Evolutionary conservation across 371 early-diverging fungal genomes (phyloP), one percentile per base, ranked within the genome.

Genomic region (Syncephalis fuscata): DNA sequence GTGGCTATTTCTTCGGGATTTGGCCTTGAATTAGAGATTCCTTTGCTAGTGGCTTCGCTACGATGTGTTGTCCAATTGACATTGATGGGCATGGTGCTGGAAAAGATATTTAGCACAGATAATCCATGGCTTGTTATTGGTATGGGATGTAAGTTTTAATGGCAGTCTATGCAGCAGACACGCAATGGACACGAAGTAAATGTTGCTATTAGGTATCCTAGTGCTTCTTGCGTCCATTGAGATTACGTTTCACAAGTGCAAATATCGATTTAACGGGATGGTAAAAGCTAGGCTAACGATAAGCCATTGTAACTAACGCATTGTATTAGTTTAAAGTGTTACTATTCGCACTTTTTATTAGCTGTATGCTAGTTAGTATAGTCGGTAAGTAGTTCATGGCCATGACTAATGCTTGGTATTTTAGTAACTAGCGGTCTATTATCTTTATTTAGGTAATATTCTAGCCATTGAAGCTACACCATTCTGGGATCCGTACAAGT

Each of bases 401-500:
- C 9, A 16, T 25, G 9, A 37, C 38, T 37, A 9, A 9, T n/a
- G 9, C 38, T 9, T 10, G 38, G n/a, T 9, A 2, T 21, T 3
- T 22, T n/a, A 21, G 16, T 38, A 25, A 49, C n/a, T n/a, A n/a
- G n/a, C n/a, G n/a, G 26, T 24, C 14, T 27, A 17, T 37, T 10
- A 10, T n/a, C 19, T 41, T 3, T 39, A 36, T 20, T 16, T 49
- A 45, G 46, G 51, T 15, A 27, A 44, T 45, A 22, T 25, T 11
- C 36, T 51, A 7, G 51, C 22, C 21, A 50, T 50, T 17, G 16
- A 25, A 37, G 23, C 36, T 10, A 3, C 63, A n/a, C 84, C 86
- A 0, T 78, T 84, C 51, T 83, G 73, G 63, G 55, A 71, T 3
- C 84, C 91, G 5, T 75, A 75, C 39, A 70, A 82, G 45, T 92